Conservation (phyloP, 2,329 filamentous ascomycete species). For the Sodiomyces alkalinus region DNA sequence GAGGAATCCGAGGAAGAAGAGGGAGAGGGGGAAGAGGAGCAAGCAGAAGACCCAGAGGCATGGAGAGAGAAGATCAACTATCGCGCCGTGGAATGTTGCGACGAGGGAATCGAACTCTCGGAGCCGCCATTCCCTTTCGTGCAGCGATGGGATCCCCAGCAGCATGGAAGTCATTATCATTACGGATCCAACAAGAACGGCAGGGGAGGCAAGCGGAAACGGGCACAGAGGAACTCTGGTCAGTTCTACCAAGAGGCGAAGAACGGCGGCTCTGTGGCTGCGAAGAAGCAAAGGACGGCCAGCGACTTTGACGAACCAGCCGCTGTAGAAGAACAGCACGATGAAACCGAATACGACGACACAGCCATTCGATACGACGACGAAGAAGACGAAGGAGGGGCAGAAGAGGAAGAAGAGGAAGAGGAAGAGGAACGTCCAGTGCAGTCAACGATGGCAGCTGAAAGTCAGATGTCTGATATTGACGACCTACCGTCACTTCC, state of each 20-base stretch:
- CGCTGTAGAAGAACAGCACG: slow-evolving; percentile 25
- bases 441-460: slow-evolving; percentile 15
- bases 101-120: slow-evolving; percentile 51
- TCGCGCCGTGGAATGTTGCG: slow-evolving; percentile 68
- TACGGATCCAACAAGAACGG: slow-evolving; percentile 19
- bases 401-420: too few species aligned
- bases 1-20: slow-evolving; percentile 10
- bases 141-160: slow-evolving; percentile 75
- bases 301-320: too few species aligned
- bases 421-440: slow-evolving; percentile 11
- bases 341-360: slow-evolving; percentile 17
- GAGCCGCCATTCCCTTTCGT: slow-evolving; percentile 80
- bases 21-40: slow-evolving; percentile 7
- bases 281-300: slow-evolving; percentile 3
- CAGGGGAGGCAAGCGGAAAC: slow-evolving; percentile 36
- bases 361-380: slow-evolving; percentile 26
- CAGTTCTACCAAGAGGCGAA: slow-evolving; percentile 26
- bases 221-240: slow-evolving; percentile 23
- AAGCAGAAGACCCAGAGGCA: slow-evolving; percentile 34
- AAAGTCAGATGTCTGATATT: slow-evolving; percentile 30
- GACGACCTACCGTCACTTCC: slow-evolving; percentile 52
- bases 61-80: slow-evolving; percentile 67
- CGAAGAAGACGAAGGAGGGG: too few species aligned
- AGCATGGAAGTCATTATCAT: slow-evolving; percentile 34
- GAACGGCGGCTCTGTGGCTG: slow-evolving; percentile 9